Evolutionary conservation across 164 flowering plant genomes (phyloP).

Genomic region (Amborella trichopoda): DNA sequence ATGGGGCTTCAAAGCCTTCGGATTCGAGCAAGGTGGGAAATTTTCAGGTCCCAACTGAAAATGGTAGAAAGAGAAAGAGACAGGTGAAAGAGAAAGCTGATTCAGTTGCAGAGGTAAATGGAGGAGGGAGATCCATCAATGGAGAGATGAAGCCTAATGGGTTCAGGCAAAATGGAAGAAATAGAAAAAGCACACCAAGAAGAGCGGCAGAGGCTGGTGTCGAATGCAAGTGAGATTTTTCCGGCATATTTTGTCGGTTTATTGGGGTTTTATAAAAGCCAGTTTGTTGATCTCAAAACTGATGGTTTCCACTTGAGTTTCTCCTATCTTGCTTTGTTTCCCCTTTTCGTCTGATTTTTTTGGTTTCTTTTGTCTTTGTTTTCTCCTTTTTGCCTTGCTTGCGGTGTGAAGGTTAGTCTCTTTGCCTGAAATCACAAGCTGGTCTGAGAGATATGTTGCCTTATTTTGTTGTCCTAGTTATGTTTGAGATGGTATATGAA

Average conservation of each 20-base stretch:
- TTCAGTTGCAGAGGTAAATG: constrained; percentile 39
- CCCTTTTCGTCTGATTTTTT: background rate
- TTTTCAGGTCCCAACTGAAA: constrained; percentile 22
- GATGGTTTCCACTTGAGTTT: background rate
- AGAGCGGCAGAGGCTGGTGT: constrained; percentile 84
- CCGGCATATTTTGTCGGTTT: too few species aligned
- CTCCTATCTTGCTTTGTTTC: background rate
- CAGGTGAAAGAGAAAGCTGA: constrained; percentile 35
- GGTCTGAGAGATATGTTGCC: too few species aligned
- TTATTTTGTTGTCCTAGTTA: too few species aligned
- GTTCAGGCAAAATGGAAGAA: constrained; percentile 51
- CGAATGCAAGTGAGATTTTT: constrained; percentile 47
- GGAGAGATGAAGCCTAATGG: constrained; percentile 40
- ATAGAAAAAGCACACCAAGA: constrained; percentile 71
- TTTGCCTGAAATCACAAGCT: too few species aligned
- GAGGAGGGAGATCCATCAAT: constrained; percentile 24
- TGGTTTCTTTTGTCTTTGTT: background rate
- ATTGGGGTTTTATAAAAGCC: too few species aligned
- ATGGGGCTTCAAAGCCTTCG: constrained; percentile 21
- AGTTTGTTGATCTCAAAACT: too few species aligned
- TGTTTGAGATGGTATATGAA: too few species aligned
- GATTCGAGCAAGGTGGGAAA: constrained; percentile 20
- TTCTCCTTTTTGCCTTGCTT: too few species aligned
- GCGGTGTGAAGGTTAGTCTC: too few species aligned
- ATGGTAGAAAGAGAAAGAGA: constrained; percentile 50